These are phyloP conservation scores for Diplodia scrobiculata DNA, from an alignment of 2,329 filamentous ascomycete species.

Conservation along the genomic window DNA sequence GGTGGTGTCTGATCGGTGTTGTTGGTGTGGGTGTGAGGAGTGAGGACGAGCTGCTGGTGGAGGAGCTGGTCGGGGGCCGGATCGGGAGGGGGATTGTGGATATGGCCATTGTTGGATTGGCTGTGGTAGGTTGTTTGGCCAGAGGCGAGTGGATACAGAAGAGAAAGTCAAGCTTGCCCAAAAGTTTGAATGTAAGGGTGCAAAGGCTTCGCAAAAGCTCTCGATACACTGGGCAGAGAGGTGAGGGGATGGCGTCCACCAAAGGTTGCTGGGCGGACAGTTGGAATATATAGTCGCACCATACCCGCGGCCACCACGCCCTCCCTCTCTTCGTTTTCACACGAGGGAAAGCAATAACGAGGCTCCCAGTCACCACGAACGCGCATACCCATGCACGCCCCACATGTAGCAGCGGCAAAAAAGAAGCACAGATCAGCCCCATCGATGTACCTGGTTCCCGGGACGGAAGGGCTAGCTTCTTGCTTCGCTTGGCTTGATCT, in stretches of 20 bases:
- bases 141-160: neutral
- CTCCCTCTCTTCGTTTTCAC: neutral
- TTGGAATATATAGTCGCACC: neutral
- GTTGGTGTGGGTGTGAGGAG: neutral
- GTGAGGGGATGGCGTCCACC: neutral
- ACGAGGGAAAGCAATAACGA: neutral
- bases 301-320: neutral
- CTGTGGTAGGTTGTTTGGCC: neutral
- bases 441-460: neutral
- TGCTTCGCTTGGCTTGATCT: conserved; percentile 3
- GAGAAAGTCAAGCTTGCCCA: neutral
- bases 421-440: neutral
- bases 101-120: neutral
- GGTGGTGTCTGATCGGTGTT: neutral
- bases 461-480: neutral
- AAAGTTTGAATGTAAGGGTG: neutral
- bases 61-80: conserved; percentile 23
- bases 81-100: neutral
- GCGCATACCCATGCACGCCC: neutral
- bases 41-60: conserved; percentile 13
- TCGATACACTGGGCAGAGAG: neutral
- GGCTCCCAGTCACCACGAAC: neutral
- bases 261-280: neutral
- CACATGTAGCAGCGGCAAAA: neutral
- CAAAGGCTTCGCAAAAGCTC: neutral